Percentiles rank a stretch among this genome's conserved stretches.
These are phyloP conservation scores for Gracilariopsis chorda DNA, from an alignment of 23 red algal species.

Conservation along the genomic window DNA sequence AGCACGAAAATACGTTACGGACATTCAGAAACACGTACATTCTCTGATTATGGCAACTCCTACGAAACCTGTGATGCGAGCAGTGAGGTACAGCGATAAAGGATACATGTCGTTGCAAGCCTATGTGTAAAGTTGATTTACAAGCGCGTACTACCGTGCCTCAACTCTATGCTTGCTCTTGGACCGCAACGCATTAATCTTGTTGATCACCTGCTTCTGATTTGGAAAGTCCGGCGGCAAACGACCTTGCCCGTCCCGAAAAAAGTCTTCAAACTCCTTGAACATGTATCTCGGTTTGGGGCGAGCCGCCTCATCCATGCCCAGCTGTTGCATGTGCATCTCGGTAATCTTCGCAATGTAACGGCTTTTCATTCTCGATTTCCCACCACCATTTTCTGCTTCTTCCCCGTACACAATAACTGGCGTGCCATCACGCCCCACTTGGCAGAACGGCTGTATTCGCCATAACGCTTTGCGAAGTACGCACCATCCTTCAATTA, in stretches of 20 bases:
- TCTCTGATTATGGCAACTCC: no score
- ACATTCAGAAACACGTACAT: neutral
- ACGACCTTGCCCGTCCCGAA: slow-evolving; percentile 1
- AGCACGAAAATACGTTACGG: neutral
- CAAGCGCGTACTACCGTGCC: neutral
- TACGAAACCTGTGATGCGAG: no score
- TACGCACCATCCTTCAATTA: slow-evolving; percentile 9
- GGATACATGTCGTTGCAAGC: no score
- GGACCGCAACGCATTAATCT: slow-evolving; percentile 23
- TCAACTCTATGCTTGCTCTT: slow-evolving; percentile 49
- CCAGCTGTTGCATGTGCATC: slow-evolving; percentile 27
- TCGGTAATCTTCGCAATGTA: slow-evolving; percentile 47
- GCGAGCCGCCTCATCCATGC: slow-evolving; percentile 7
- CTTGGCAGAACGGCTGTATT: slow-evolving; percentile 23
- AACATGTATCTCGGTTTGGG: slow-evolving; percentile 38
- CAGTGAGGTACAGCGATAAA: no score
- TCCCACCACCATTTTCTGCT: neutral
- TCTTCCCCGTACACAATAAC: slow-evolving; percentile 27
- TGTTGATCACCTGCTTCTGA: slow-evolving; percentile 51
- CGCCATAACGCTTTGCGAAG: slow-evolving; percentile 10
- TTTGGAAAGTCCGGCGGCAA: slow-evolving; percentile 39
- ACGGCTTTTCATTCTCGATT: neutral
- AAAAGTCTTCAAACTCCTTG: slow-evolving; percentile 51
- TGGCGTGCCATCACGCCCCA: neutral
- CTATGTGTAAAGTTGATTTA: no score